These are phyloP conservation scores for Podosphaera fusca DNA, from an alignment of 2,329 filamentous ascomycete species.

Conservation along the genomic window DNA sequence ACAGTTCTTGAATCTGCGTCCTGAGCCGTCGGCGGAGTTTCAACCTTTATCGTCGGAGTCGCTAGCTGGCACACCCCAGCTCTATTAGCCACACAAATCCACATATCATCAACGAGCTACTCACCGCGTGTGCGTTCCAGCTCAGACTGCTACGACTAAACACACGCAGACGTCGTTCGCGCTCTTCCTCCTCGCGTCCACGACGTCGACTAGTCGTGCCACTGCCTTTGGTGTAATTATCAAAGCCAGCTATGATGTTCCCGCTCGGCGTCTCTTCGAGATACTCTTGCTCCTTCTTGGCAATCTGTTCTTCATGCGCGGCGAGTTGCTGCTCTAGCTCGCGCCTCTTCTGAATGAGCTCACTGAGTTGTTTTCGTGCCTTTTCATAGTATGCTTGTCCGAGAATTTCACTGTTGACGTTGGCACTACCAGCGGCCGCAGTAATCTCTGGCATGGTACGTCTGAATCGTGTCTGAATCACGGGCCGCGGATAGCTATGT, in stretches of 20 bases:
- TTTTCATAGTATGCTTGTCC: conserved; percentile 49
- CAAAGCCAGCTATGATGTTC: conserved; percentile 94
- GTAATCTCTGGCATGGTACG: conserved; percentile 25
- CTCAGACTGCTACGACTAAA: conserved; percentile 23
- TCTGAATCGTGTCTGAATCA: neutral
- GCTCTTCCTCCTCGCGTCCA: conserved; percentile 27
- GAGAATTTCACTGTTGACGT: conserved; percentile 20
- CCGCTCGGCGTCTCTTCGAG: conserved; percentile 73
- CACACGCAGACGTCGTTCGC: neutral
- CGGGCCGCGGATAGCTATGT: neutral
- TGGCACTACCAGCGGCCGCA: conserved; percentile 13
- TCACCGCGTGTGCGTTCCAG: conserved; percentile 28
- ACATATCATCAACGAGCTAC: conserved; percentile 2
- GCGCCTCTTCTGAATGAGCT: conserved; percentile 42
- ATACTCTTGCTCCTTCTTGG: conserved; percentile 63
- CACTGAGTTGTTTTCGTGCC: conserved; percentile 40
- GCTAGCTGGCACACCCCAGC: neutral
- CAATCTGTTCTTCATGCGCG: conserved; percentile 54
- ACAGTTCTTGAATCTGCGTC: neutral
- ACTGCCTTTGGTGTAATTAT: conserved; percentile 87
- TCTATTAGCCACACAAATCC: neutral
- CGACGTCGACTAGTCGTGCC: conserved; percentile 36
- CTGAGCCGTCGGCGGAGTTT: no score
- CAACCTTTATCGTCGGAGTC: no score
- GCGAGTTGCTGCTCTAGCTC: conserved; percentile 15